A percentile compares a stretch with the other conserved stretches of the same genome.
Evolutionary conservation across 2,329 filamentous ascomycete species (phyloP).

Genomic region (Chlorencoelia australis): DNA sequence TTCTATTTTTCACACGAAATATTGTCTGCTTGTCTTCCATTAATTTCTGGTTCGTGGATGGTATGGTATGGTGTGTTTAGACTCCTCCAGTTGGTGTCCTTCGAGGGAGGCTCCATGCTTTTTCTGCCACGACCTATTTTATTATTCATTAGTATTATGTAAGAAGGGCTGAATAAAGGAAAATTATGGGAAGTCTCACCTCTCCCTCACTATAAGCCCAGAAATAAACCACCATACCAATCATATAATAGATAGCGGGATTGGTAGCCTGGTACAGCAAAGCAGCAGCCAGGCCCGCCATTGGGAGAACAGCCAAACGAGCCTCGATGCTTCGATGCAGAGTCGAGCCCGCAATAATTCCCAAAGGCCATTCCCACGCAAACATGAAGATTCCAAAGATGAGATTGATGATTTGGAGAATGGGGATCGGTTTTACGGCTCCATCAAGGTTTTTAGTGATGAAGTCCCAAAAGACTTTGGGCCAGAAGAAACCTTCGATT

Average conservation of each 20-base stretch:
- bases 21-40: no score
- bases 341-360: conserved; percentile 62
- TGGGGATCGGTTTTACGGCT: conserved; percentile 77
- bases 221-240: conserved; percentile 82
- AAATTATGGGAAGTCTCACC: no score
- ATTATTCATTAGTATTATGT: conserved; percentile 10
- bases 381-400: conserved; percentile 69
- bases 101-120: conserved; percentile 24
- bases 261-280: conserved; percentile 91
- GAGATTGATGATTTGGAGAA: conserved; percentile 84
- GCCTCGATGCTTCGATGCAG: conserved; percentile 84
- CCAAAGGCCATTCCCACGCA: conserved; percentile 85
- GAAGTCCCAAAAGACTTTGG: conserved; percentile 98
- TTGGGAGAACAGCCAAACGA: conserved; percentile 70
- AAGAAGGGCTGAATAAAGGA: no score
- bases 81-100: conserved; percentile 19
- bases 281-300: conserved; percentile 62
- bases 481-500: conserved; percentile 90
- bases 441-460: conserved; percentile 80
- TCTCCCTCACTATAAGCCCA: conserved; percentile 97
- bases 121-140: conserved; percentile 18
- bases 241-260: conserved; percentile 80
- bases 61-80: no score
- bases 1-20: no score
- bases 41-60: no score